Conservation (phyloP, 164 flowering plant species). For the Saururus chinensis region DNA sequence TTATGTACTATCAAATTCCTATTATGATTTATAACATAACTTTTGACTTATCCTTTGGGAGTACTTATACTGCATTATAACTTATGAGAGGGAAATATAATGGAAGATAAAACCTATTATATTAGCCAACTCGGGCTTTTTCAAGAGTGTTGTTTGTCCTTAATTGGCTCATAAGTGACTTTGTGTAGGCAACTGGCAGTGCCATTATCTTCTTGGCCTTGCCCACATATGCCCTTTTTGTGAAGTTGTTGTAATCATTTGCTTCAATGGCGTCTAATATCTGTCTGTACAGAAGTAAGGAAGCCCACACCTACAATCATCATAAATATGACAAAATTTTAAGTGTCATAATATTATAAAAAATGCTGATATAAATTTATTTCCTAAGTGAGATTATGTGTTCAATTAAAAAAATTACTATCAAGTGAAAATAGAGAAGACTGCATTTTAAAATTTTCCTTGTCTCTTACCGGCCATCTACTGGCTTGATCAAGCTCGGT, state of each 20-base stretch:
- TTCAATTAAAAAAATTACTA: too few relatives aligned
- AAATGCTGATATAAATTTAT: too few relatives aligned
- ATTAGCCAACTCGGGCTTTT: constrained; percentile 16
- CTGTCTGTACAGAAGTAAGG: constrained; percentile 60
- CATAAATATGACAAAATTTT: neutral
- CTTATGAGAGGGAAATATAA: neutral
- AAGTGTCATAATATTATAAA: too few relatives aligned
- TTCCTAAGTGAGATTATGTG: too few relatives aligned
- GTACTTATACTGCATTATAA: neutral
- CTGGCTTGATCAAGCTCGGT: constrained; percentile 67
- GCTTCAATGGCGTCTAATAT: constrained; percentile 85
- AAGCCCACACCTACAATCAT: constrained; percentile 69
- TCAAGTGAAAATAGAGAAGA: neutral
- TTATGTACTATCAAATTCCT: too few relatives aligned
- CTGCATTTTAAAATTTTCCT: neutral
- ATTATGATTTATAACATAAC: too few relatives aligned
- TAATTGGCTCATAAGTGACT: constrained; percentile 34
- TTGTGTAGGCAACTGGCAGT: constrained; percentile 62
- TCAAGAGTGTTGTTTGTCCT: constrained; percentile 15
- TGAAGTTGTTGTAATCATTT: constrained; percentile 79
- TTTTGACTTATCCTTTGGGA: too few relatives aligned
- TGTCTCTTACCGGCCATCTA: constrained; percentile 79
- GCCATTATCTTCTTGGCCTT: constrained; percentile 59
- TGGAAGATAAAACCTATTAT: too few relatives aligned
- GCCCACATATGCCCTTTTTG: constrained; percentile 76